Base-by-base conservation (phyloP, 805 yeast species). In the Barnettozyma botsteinii region DNA sequence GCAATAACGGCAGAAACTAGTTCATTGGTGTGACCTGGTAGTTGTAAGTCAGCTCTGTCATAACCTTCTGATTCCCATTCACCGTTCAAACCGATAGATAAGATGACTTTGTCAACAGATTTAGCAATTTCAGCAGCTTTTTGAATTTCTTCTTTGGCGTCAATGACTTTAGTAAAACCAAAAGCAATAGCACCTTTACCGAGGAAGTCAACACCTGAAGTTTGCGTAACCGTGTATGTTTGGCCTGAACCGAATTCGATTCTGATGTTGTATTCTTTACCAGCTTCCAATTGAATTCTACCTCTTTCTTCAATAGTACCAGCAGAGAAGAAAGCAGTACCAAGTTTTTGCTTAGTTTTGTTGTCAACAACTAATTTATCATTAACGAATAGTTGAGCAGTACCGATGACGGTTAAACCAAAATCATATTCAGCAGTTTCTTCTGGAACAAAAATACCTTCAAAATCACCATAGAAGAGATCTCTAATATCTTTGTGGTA, bases 1-100 rank as follows among this genome's bases (percentile, higher is more conserved):
- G 59, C 59, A 27, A 63, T 42, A 10, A 78, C 67, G 10, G 65
- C 72, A 20, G 50, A 56, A 23, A 77, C 64, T 42, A 78, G 63
- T 33, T 67, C 63, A 38, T 72, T 66, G 21, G 72, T 69, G 33
- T 53, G 47, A 12, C 71, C 69, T 21, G 84, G 84, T 21, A 76
- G 61, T 33, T 67, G 66, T 73, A 79, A 62, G 51, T 63, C 46
- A 4, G 55, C 52, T 51, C 83, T 62, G 53, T 78, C 85, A 47
- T 62, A 69, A 29, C 83, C 81, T 55, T 79, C 84, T 20, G 74
- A 60, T 55, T 79, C 84, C 70, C 75, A 76, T 30, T 75, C 81
- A 22, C 60, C 59, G 46, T 72, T 67, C 42, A 75, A 61, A 25
- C 85, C 84, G 38, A 72, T 61, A 39, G 66, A 56, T 33, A 78